Evolutionary conservation across 257 asterid genomes (phyloP).

Genomic region (Verbena officinalis): DNA sequence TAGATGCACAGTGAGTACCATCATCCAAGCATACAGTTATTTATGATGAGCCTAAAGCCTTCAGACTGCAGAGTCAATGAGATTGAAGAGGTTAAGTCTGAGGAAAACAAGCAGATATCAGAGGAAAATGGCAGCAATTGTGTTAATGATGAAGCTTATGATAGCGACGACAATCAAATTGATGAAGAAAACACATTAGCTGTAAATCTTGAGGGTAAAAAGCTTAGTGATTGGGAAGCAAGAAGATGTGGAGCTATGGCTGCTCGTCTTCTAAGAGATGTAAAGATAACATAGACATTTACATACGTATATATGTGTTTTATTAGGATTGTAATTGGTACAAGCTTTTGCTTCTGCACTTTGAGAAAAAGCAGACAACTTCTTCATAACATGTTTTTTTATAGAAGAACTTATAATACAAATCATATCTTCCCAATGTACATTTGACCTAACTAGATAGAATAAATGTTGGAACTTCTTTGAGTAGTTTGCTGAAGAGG

Average conservation of each 20-base stretch:
- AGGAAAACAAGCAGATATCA: conserved; percentile 43
- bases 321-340: not conserved
- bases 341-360: conserved; percentile 2
- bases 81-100: conserved; percentile 34
- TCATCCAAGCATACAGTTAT: conserved; percentile 92
- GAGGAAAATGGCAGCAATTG: conserved; percentile 42
- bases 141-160: conserved; percentile 34
- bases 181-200: conserved; percentile 29
- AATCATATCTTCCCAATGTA: not conserved
- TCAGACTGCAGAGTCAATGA: conserved; percentile 33
- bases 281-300: conserved; percentile 55
- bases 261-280: conserved; percentile 88
- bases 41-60: conserved; percentile 64
- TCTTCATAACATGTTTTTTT: not conserved
- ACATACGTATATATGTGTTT: conserved; percentile 7
- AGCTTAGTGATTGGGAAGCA: conserved; percentile 82
- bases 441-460: conserved; percentile 24
- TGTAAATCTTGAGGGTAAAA: conserved; percentile 33
- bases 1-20: conserved; percentile 91
- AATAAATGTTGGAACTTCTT: conserved; percentile 28
- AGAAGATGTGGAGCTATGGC: conserved; percentile 95
- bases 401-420: not conserved
- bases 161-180: conserved; percentile 22
- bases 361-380: not conserved
- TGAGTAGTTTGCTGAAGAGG: conserved; percentile 31